A percentile compares a stretch with the other conserved stretches of the same genome.
Evolutionary conservation across 2,329 filamentous ascomycete species (phyloP).

Genomic region (Penicillium freii): DNA sequence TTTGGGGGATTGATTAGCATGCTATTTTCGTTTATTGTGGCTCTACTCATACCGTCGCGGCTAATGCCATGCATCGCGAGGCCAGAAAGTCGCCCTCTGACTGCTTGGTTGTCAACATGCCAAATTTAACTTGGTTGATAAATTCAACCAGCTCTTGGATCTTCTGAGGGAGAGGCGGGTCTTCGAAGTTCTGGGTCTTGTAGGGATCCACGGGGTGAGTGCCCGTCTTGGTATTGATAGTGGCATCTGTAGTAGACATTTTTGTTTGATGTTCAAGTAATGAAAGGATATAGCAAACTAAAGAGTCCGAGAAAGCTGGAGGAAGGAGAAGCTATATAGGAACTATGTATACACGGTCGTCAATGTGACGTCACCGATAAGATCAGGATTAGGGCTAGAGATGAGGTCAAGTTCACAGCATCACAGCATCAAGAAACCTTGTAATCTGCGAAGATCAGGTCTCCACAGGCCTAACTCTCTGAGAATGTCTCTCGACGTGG

Average conservation of each 20-base stretch:
- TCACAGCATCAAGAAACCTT: background rate
- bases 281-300: background rate
- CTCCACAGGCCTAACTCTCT: background rate
- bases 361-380: constrained; percentile 28
- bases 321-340: constrained; percentile 6
- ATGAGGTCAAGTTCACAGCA: background rate
- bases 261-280: background rate
- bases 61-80: constrained; percentile 83
- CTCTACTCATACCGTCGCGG: constrained; percentile 61
- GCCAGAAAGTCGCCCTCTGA: constrained; percentile 65
- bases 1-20: background rate
- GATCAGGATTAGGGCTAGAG: constrained; percentile 14
- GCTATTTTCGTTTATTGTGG: background rate
- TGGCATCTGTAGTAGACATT: constrained; percentile 27
- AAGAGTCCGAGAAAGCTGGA: background rate
- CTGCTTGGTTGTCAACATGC: constrained; percentile 77
- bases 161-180: constrained; percentile 70
- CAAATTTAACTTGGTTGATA: constrained; percentile 72
- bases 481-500: no score
- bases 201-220: constrained; percentile 72
- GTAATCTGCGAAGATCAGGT: background rate
- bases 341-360: constrained; percentile 15
- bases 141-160: constrained; percentile 71
- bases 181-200: constrained; percentile 72
- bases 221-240: constrained; percentile 60